Base-by-base conservation (phyloP, 2,329 filamentous ascomycete genomes). In the Botrytis elliptica region DNA sequence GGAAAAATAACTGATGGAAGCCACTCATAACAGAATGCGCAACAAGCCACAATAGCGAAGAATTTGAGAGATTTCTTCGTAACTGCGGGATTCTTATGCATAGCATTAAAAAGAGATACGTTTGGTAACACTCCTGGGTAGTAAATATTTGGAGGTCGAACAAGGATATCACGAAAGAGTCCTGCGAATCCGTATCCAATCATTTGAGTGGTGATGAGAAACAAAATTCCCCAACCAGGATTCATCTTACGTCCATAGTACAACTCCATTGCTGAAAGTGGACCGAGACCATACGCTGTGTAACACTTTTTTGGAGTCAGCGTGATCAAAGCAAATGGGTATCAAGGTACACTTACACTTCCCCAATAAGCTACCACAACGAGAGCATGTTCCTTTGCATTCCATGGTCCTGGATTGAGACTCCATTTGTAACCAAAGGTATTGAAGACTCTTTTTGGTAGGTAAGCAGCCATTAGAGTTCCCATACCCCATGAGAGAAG, bases 331-430 rank as follows among this genome's bases (percentile, higher is more conserved):
- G 93, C 93, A 76, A 83, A 76, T 65, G 83, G 83, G 0, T 84
- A 79, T 90, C 85, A 70, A 16, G 74, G 52, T 75, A 90, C 91
- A 77, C 80, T 63, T 81, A 81, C 75, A 81, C 81, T 69, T n/a
- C 70, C 70, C 70, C 70, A 71, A 46, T 71, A 71, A 40, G 70
- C 60, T 10, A 91, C 87, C 29, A 89, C 87, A 70, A 92, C 90
- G 74, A 92, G 86, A 63, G 88, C 82, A 79, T 92, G 90, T 79
- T 92, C 90, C 81, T 92, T 92, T 79, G 90, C 85, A 78, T 91
- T 92, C 82, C 92, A 92, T 1, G 89, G 89, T 0, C 89, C 89
- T 0, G 90, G 89, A 72, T 92, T 92, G 38, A 91, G 82, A 59
- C 75, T 81, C 74, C 80, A 82, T 18, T 78, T 77, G 29, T 74